Evolutionary conservation across 108 stramenopile species (phyloP).

Genomic region (Stephanodiscus triporus): DNA sequence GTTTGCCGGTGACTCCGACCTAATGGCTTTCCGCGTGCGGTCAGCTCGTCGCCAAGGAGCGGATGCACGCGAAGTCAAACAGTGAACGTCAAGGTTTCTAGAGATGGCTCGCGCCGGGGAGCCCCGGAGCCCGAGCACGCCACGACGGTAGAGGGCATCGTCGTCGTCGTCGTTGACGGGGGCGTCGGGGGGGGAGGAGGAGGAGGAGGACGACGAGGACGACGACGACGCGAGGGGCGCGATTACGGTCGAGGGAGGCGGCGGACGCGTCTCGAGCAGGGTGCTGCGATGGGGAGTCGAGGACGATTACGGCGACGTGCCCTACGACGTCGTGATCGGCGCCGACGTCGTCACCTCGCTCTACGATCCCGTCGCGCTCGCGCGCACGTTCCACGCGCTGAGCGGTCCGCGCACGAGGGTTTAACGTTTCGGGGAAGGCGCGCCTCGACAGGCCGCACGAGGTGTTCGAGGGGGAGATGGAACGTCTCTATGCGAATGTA

Average conservation of each 20-base stretch:
- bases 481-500: slow-evolving; percentile 52
- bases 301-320: slow-evolving; percentile 30
- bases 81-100: slow-evolving; percentile 16
- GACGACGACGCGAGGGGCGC: background rate
- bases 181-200: background rate
- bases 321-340: slow-evolving; percentile 76
- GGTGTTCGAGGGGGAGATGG: slow-evolving; percentile 60
- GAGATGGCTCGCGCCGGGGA: no score
- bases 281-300: slow-evolving; percentile 70
- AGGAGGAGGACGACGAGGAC: background rate
- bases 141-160: no score
- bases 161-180: background rate
- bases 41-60: slow-evolving; percentile 4
- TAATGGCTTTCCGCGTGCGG: slow-evolving; percentile 15
- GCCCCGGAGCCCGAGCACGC: no score
- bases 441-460: slow-evolving; percentile 61
- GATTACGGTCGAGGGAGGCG: slow-evolving; percentile 23
- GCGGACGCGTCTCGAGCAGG: slow-evolving; percentile 3
- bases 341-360: slow-evolving; percentile 83
- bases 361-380: slow-evolving; percentile 70
- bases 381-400: slow-evolving; percentile 68
- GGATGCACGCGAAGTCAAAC: slow-evolving; percentile 18
- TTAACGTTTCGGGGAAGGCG: slow-evolving; percentile 66
- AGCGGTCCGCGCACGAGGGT: slow-evolving; percentile 53
- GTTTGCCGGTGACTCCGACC: slow-evolving; percentile 18